Conservation (phyloP, 2,329 filamentous ascomycete genomes). For the Talaromyces albobiverticillius region DNA sequence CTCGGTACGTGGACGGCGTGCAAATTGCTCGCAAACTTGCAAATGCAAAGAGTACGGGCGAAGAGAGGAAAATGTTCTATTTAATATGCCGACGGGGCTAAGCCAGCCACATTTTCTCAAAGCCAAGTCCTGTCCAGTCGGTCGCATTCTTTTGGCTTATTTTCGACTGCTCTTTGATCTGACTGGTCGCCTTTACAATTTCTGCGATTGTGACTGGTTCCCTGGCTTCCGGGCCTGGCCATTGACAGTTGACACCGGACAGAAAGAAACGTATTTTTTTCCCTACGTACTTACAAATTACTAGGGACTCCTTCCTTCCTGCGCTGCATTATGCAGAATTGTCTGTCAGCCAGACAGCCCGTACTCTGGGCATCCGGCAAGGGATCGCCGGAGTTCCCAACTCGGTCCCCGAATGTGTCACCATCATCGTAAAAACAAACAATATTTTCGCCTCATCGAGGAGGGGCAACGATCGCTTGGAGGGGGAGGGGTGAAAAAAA, state of each 20-base stretch:
- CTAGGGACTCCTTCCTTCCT: neutral
- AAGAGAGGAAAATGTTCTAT: neutral
- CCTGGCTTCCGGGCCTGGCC: neutral
- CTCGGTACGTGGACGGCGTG: too few species aligned
- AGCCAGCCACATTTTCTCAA: neutral
- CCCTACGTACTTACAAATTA: neutral
- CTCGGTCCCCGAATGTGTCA: conserved; percentile 14
- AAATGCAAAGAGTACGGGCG: too few species aligned
- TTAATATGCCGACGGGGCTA: neutral
- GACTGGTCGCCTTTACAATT: conserved; percentile 13
- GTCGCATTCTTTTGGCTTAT: neutral
- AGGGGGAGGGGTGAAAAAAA: conserved; percentile 5
- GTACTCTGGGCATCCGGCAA: conserved; percentile 1
- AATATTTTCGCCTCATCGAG: neutral
- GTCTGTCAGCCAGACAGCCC: neutral
- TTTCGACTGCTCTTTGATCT: conserved; percentile 1
- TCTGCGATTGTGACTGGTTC: conserved; percentile 8
- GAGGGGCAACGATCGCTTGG: neutral
- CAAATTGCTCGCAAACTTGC: too few species aligned
- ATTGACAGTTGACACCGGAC: neutral
- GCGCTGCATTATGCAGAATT: neutral
- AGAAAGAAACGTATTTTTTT: too few species aligned
- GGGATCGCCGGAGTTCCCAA: conserved; percentile 13
- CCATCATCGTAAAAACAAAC: too few species aligned
- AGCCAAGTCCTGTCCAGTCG: neutral